Evolutionary conservation across 2,329 filamentous ascomycete species (phyloP), one percentile per base, ranked within the genome.

Genomic region (Cercospora sesami): DNA sequence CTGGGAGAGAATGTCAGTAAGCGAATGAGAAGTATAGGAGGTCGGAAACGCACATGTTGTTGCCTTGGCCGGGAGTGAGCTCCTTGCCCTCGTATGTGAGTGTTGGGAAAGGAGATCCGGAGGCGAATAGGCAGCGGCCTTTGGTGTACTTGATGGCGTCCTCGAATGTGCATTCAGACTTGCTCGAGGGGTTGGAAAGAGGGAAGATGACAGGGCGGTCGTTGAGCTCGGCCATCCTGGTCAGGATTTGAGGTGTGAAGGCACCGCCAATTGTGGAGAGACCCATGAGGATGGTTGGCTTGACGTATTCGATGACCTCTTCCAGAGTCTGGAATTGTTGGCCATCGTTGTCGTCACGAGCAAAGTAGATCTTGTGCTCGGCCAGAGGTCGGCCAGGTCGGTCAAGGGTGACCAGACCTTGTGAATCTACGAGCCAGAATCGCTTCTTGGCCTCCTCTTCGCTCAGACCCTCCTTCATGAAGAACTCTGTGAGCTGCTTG

Each of bases 121-220:
- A 97, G 61, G 95, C 95, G 78, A 99, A 99, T 79, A 99, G 89
- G 75, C 89, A 93, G 65, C 89, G 92, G 69, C 68, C 69, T 68
- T 98, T 91, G 10, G 94, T 98, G 89, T 94, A 89, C 76, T 89
- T 87, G 76, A 98, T 87, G 16, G 95, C 95, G 78, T 95, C 91
- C 84, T 97, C 94, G 76, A 96, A 98, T 16, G 93, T 97, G 84
- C 95, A 98, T 83, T 99, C 95, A 8, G 94, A 96, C 85, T 98
- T 97, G 82, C 91, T 94, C 62, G 94, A 89, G 60, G 95, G 95
- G 84, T 99, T 98, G 81, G 92, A 96, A 53, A 99, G 89, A 64
- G 94, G 94, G 88, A 99, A 98, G 76, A 85, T 81, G 78, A 85
- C 81, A 70, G 95, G 94, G 71, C 88, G 86, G 71, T 93, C 88